Conservation (phyloP, 2,329 filamentous ascomycete species). For the Colletotrichum magnum region DNA sequence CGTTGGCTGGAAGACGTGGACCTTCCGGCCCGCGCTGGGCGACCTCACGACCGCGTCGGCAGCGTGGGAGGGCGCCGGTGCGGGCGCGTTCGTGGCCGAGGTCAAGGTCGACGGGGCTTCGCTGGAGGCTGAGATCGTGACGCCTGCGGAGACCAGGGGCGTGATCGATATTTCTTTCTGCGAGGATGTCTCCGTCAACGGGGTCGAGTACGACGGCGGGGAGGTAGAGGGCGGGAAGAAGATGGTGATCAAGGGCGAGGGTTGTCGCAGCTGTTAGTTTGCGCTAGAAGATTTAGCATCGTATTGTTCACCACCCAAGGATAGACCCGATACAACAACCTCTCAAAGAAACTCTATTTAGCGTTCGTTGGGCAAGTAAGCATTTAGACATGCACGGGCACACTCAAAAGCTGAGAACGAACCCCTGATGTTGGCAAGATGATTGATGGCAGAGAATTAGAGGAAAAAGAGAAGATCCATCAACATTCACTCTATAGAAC, state of each 20-base stretch:
- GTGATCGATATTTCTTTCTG: neutral
- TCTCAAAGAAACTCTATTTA: too few species aligned
- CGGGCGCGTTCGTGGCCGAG: constrained; percentile 13
- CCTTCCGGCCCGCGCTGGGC: constrained; percentile 44
- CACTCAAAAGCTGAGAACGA: too few species aligned
- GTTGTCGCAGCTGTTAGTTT: constrained; percentile 10
- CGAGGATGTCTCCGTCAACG: constrained; percentile 18
- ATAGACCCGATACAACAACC: too few species aligned
- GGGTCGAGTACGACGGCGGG: neutral
- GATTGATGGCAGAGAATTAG: too few species aligned
- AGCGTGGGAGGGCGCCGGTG: constrained; percentile 38
- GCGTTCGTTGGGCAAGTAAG: too few species aligned
- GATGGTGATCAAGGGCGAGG: constrained; percentile 10
- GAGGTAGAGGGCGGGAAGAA: constrained; percentile 16
- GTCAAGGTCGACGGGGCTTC: neutral
- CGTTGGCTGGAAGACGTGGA: constrained; percentile 46
- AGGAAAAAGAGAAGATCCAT: too few species aligned
- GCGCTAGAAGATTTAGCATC: too few species aligned
- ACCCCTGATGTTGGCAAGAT: too few species aligned
- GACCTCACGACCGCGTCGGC: constrained; percentile 41
- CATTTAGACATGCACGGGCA: too few species aligned
- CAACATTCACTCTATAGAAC: too few species aligned
- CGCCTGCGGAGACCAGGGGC: constrained; percentile 9
- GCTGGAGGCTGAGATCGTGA: constrained; percentile 27
- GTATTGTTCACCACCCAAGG: too few species aligned